A percentile compares a stretch with the other conserved stretches of the same genome.
These are phyloP conservation scores for Fusarium aywerte DNA, from an alignment of 2,329 filamentous ascomycete species.

Conservation along the genomic window DNA sequence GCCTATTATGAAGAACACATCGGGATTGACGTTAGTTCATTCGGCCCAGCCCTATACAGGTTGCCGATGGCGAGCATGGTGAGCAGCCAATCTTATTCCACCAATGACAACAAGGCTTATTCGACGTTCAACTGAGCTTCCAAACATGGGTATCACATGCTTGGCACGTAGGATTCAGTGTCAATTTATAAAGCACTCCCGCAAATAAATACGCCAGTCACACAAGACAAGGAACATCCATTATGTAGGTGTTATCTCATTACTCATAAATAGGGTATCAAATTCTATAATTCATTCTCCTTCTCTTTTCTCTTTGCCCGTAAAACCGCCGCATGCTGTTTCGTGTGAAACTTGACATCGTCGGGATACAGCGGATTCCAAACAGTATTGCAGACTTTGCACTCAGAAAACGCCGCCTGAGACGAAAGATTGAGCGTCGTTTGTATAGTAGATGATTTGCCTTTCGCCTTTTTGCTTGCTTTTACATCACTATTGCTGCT, in stretches of 20 bases:
- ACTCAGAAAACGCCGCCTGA: slow-evolving; percentile 57
- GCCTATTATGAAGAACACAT: not conserved
- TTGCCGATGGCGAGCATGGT: not conserved
- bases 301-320: slow-evolving; percentile 43
- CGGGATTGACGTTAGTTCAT: not conserved
- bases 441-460: slow-evolving; percentile 49
- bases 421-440: slow-evolving; percentile 59
- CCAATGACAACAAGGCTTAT: not conserved
- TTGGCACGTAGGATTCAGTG: not conserved
- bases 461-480: slow-evolving; percentile 31
- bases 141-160: not conserved
- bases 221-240: not conserved
- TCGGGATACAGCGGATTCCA: slow-evolving; percentile 58
- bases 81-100: not conserved
- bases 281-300: slow-evolving; percentile 38
- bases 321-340: slow-evolving; percentile 52
- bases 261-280: slow-evolving; percentile 43
- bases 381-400: slow-evolving; percentile 56
- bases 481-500: slow-evolving; percentile 25
- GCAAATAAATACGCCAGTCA: not conserved
- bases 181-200: not conserved
- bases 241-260: not conserved
- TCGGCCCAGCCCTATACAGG: slow-evolving; percentile 9
- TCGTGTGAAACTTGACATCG: slow-evolving; percentile 57
- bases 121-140: not conserved